Evolutionary conservation across 495 filamentous ascomycete species (phyloP).

Genomic region (Alectoria sarmentosa): DNA sequence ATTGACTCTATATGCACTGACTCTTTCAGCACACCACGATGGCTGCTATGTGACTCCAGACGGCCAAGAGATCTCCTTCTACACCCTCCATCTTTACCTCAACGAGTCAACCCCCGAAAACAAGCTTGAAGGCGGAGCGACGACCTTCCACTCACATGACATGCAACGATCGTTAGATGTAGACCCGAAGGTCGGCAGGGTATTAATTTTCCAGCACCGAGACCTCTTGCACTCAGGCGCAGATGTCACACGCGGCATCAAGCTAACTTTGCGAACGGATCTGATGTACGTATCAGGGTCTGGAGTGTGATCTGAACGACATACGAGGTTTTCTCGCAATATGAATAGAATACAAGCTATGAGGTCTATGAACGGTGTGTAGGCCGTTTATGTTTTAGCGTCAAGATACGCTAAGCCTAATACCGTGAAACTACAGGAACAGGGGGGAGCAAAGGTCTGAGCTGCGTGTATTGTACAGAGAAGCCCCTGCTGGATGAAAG

Average conservation of each 20-base stretch:
- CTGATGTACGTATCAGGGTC: slow-evolving; percentile 74
- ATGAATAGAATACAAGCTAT: too few species aligned
- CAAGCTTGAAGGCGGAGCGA: slow-evolving; percentile 29
- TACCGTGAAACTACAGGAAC: too few species aligned
- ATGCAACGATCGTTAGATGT: slow-evolving; percentile 49
- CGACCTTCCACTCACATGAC: slow-evolving; percentile 26
- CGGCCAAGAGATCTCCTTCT: slow-evolving; percentile 51
- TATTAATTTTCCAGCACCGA: slow-evolving; percentile 72
- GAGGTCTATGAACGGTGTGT: too few species aligned
- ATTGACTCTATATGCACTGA: background rate
- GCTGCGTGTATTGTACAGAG: background rate
- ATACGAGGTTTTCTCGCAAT: too few species aligned
- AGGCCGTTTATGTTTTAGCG: too few species aligned
- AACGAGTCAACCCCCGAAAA: slow-evolving; percentile 42
- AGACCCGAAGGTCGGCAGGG: slow-evolving; percentile 60
- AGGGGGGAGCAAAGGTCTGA: slow-evolving; percentile 9
- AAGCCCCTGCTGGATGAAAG: slow-evolving; percentile 7
- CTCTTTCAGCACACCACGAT: slow-evolving; percentile 61
- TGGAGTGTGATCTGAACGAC: too few species aligned
- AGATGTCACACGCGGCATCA: slow-evolving; percentile 62
- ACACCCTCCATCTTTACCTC: slow-evolving; percentile 81
- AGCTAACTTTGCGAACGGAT: slow-evolving; percentile 74
- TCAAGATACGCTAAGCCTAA: too few species aligned
- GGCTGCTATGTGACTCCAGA: slow-evolving; percentile 56
- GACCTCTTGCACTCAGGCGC: slow-evolving; percentile 65